Conservation (phyloP, 495 filamentous ascomycete species). For the Cetradonia linearis region DNA sequence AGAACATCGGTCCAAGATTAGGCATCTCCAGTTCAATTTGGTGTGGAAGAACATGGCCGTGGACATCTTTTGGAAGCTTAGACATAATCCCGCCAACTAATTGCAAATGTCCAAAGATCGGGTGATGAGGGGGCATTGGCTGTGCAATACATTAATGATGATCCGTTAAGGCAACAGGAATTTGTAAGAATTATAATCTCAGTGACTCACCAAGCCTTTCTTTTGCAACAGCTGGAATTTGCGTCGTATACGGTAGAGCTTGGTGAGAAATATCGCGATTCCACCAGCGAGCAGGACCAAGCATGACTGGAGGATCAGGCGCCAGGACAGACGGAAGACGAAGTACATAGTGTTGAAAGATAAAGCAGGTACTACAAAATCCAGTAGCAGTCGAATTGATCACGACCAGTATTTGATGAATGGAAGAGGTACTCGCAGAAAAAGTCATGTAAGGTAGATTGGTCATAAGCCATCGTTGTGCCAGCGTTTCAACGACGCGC, state of each 20-base stretch:
- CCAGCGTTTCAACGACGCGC: no score
- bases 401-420: no score
- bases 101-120: conserved; percentile 13
- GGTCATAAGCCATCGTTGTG: no score
- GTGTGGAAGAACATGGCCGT: conserved; percentile 20
- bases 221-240: neutral
- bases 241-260: neutral
- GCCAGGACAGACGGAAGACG: neutral
- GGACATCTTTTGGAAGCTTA: conserved; percentile 16
- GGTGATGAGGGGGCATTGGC: conserved; percentile 16
- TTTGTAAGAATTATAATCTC: neutral
- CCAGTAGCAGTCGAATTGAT: no score
- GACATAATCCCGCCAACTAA: neutral
- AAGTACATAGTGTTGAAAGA: neutral
- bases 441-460: no score
- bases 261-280: neutral
- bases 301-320: neutral
- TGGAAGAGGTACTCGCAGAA: no score
- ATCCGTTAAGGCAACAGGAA: neutral
- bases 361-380: no score
- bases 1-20: conserved; percentile 25
- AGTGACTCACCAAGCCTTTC: neutral
- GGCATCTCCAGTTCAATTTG: conserved; percentile 6
- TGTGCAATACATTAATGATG: neutral
- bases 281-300: neutral